Evolutionary conservation across 2,329 filamentous ascomycete species (phyloP).

Genomic region (Talaromyces sp.): DNA sequence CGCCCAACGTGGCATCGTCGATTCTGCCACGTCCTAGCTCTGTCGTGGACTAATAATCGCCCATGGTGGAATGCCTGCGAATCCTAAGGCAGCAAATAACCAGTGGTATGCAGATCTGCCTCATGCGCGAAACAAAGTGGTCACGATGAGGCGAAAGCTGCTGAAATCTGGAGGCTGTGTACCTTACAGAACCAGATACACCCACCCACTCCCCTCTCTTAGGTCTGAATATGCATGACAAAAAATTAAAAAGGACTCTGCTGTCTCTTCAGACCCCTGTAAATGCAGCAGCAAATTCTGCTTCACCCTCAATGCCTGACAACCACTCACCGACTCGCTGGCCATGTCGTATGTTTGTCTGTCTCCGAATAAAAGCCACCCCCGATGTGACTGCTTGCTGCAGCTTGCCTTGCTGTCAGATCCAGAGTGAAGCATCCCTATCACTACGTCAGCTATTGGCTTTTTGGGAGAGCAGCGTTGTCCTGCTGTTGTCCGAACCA

Average conservation of each 20-base stretch:
- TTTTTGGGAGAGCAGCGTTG: not conserved
- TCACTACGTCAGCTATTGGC: not conserved
- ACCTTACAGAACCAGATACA: not conserved
- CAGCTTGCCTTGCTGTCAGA: not conserved
- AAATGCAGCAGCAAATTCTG: not conserved
- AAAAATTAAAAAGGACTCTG: not conserved
- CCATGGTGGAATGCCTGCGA: not conserved
- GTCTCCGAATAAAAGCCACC: not conserved
- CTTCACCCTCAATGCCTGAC: not conserved
- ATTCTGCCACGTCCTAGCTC: not conserved
- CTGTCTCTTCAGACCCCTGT: not conserved
- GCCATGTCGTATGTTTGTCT: not conserved
- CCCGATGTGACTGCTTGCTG: not conserved
- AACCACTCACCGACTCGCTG: not conserved
- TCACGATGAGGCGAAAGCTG: not conserved
- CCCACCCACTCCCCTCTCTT: too few relatives aligned
- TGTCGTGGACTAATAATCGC: not conserved
- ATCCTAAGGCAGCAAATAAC: not conserved
- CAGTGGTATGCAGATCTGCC: not conserved
- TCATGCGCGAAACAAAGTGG: not conserved
- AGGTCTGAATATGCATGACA: not conserved
- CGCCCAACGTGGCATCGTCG: not conserved
- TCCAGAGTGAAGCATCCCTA: not conserved
- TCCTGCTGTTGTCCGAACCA: not conserved
- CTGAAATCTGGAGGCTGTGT: not conserved